Evolutionary conservation across 2,329 filamentous ascomycete genomes (phyloP).

Genomic region (Helicocarpus griseus): DNA sequence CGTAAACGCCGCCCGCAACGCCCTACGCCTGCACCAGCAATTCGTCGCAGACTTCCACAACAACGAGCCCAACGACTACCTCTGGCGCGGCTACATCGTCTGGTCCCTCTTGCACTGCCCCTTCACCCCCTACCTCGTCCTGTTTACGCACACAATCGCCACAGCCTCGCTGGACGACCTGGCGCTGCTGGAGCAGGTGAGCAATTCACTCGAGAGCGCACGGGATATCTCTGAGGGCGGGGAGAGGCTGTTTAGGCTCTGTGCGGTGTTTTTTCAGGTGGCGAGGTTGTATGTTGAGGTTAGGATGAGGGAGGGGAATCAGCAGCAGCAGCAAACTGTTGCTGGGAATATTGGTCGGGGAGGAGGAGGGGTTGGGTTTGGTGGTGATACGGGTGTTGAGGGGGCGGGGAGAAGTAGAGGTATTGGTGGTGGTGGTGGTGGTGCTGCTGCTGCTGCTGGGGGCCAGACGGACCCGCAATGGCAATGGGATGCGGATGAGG

Average conservation of each 20-base stretch:
- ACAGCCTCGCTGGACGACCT: slow-evolving; percentile 46
- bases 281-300: slow-evolving; percentile 54
- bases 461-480: background rate
- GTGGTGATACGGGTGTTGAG: background rate
- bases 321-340: background rate
- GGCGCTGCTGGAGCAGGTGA: slow-evolving; percentile 46
- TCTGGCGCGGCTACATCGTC: slow-evolving; percentile 27
- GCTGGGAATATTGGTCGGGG: background rate
- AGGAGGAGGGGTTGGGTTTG: no score
- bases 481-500: slow-evolving; percentile 37
- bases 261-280: slow-evolving; percentile 52
- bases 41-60: slow-evolving; percentile 21
- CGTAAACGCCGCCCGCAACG: slow-evolving; percentile 26
- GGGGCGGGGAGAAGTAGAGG: background rate
- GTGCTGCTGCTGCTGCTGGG: background rate
- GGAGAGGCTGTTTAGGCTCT: slow-evolving; percentile 53
- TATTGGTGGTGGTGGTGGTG: background rate
- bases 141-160: slow-evolving; percentile 43
- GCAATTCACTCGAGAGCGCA: slow-evolving; percentile 44
- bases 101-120: slow-evolving; percentile 36
- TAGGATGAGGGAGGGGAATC: slow-evolving; percentile 40
- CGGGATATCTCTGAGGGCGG: slow-evolving; percentile 48
- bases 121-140: slow-evolving; percentile 42
- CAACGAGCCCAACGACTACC: slow-evolving; percentile 16
- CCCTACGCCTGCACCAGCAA: slow-evolving; percentile 25